Conservation (phyloP, 495 filamentous ascomycete genomes). For the Xylaria longipes region DNA sequence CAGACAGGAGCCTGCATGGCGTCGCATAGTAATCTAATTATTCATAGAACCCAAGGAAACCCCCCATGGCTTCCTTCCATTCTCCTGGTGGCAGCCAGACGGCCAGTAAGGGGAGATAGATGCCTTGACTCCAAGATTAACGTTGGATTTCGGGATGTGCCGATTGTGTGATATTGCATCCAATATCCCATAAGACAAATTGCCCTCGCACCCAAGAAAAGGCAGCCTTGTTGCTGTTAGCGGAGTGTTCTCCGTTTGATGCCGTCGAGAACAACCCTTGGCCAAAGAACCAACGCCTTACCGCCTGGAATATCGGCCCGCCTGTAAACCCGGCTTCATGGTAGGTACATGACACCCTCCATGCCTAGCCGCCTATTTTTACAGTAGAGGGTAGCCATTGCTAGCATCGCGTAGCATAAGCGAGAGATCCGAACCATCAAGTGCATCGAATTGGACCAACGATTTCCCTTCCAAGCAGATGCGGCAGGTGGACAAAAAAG, state of each 20-base stretch:
- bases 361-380: slow-evolving; percentile 3
- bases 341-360: neutral
- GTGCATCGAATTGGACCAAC: neutral
- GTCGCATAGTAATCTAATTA: neutral
- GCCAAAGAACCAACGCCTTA: neutral
- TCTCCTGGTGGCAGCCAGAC: neutral
- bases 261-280: neutral
- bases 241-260: neutral
- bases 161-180: neutral
- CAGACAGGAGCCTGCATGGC: slow-evolving; percentile 1
- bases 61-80: neutral
- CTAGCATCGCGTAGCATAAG: slow-evolving; percentile 23
- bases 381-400: neutral
- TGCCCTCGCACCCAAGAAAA: neutral
- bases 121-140: neutral
- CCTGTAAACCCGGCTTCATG: slow-evolving; percentile 13
- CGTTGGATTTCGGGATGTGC: neutral
- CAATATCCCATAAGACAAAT: neutral
- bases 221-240: neutral
- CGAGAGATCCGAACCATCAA: slow-evolving; percentile 22
- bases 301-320: slow-evolving; percentile 21
- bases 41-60: neutral
- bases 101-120: neutral
- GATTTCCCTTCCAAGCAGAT: neutral
- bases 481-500: neutral